Conservation (phyloP, 495 filamentous ascomycete genomes). For the Aspergillus sclerotioniger region DNA sequence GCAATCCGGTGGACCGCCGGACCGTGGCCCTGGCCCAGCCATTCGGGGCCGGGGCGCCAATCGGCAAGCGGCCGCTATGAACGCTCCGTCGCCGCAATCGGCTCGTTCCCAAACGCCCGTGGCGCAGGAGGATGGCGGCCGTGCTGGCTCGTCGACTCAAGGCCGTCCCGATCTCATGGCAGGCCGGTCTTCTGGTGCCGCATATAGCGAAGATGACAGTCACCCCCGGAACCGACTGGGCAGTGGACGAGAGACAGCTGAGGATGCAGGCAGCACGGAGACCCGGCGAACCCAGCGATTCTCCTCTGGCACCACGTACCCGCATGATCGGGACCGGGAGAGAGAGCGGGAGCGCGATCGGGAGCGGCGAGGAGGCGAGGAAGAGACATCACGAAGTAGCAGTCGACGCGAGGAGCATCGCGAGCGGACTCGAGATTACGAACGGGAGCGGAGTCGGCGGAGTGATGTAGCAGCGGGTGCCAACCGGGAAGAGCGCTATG, state of each 20-base stretch:
- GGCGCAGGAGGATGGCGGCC: slow-evolving; percentile 24
- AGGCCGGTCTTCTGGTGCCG: slow-evolving; percentile 11
- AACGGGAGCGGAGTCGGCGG: slow-evolving; percentile 42
- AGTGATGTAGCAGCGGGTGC: slow-evolving; percentile 32
- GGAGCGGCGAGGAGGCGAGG: slow-evolving; percentile 34
- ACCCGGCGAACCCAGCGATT: slow-evolving; percentile 26
- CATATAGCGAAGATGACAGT: slow-evolving; percentile 20
- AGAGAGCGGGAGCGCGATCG: slow-evolving; percentile 29
- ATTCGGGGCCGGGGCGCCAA: slow-evolving; percentile 41
- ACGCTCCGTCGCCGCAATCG: slow-evolving; percentile 31
- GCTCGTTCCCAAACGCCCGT: slow-evolving; percentile 28
- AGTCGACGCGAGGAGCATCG: slow-evolving; percentile 39
- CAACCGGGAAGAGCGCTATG: slow-evolving; percentile 37
- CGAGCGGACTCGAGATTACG: slow-evolving; percentile 33
- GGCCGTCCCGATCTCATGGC: slow-evolving; percentile 27
- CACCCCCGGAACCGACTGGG: slow-evolving; percentile 18
- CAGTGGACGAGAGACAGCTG: slow-evolving; percentile 31
- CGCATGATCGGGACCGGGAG: slow-evolving; percentile 28
- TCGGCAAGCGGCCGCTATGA: slow-evolving; percentile 29
- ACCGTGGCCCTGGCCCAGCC: slow-evolving; percentile 33
- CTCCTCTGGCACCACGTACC: slow-evolving; percentile 18
- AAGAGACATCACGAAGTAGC: slow-evolving; percentile 25
- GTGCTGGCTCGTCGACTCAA: slow-evolving; percentile 14
- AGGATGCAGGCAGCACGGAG: slow-evolving; percentile 32
- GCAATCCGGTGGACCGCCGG: slow-evolving; percentile 35